Evolutionary conservation across 2,329 filamentous ascomycete genomes (phyloP), one percentile per base, ranked within the genome.

Genomic region (Metarhizium guizhouense): DNA sequence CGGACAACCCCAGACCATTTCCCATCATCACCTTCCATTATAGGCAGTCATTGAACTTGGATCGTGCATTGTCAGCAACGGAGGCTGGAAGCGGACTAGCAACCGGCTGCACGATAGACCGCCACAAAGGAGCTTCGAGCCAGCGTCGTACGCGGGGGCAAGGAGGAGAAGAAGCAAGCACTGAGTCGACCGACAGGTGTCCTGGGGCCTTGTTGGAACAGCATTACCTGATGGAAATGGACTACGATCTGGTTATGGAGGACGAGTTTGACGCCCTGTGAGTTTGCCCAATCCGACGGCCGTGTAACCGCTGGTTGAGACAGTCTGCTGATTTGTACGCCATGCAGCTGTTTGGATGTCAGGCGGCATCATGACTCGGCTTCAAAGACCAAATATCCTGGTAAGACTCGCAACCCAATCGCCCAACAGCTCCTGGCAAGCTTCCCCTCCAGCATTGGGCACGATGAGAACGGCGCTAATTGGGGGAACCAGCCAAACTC

Each of bases 201-300:
- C 25, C 25, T 25, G 25, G 25, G 25, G 3, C 25, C 25, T 25
- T 25, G 25, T 25, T 25, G 25, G 25, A 25, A 25, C 25, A 25
- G 25, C 32, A 34, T 8, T 34, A 34, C 32, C 32, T 11, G 10
- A 34, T 34, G 54, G 57, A 53, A 11, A 58, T 61, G 48, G 58
- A 63, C 34, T 60, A 57, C 49, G 57, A 75, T 57, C 63, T 79
- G 57, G 69, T 80, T 45, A 60, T 71, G 32, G 74, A 78, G 55
- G 74, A 80, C 42, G 79, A 81, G 65, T 81, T 81, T 61, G 79
- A 81, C 64, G 78, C 78, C 48, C 67, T 82, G 79, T 82, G 68
- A 61, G 77, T 54, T 45, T 18, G 42, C 20, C 18, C 20, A 10
- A 2, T 40, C 11, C 38, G 38, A 40, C 13, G 14, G 38, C 14